Percentiles rank a stretch among this genome's conserved stretches.
Evolutionary conservation across 306 rosid species (phyloP).

Genomic region (Quercus alba): DNA sequence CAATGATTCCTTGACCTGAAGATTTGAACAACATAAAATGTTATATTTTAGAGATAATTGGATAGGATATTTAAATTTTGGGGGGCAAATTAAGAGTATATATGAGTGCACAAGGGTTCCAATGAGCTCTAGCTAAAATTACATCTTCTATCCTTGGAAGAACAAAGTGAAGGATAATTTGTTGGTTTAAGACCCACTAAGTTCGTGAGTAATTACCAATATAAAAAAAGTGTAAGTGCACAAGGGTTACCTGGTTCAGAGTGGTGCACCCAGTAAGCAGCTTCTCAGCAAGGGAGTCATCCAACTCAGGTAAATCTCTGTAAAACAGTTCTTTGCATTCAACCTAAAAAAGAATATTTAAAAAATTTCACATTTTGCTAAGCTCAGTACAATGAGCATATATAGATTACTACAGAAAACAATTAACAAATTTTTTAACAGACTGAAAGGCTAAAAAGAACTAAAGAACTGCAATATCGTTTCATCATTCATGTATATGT

Average conservation of each 20-base stretch:
- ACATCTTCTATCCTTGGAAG: no score
- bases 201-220: no score
- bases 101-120: not conserved
- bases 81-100: not conserved
- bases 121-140: no score
- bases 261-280: constrained; percentile 84
- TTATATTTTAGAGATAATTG: constrained; percentile 5
- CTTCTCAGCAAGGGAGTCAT: constrained; percentile 81
- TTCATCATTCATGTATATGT: not conserved
- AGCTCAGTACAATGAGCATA: constrained; percentile 3
- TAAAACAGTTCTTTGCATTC: constrained; percentile 92
- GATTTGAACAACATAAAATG: constrained; percentile 19
- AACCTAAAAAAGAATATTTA: constrained; percentile 50
- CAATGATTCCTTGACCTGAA: constrained; percentile 71
- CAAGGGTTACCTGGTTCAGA: constrained; percentile 56
- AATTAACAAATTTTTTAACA: not conserved
- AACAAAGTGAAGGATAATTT: no score
- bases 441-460: not conserved
- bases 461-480: not conserved
- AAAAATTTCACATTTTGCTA: not conserved
- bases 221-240: not conserved
- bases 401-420: not conserved
- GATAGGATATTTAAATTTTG: constrained; percentile 15
- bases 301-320: constrained; percentile 83
- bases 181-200: no score